These are phyloP conservation scores for Clarireedia monteithiana DNA, from an alignment of 2,329 filamentous ascomycete species.

Conservation along the genomic window DNA sequence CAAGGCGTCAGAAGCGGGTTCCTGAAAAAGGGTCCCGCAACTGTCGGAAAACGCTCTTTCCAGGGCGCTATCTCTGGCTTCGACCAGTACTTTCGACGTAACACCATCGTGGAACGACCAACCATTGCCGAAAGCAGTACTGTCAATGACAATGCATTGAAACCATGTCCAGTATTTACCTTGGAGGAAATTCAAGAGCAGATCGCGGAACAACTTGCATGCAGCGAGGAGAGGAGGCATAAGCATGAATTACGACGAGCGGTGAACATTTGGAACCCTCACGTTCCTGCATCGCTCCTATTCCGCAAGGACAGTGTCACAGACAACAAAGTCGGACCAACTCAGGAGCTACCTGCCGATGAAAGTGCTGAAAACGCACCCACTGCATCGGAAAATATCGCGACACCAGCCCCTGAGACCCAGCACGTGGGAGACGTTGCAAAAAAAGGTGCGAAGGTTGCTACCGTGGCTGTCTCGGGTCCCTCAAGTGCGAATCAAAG, in stretches of 20 bases:
- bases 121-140: not conserved
- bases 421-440: too few relatives aligned
- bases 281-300: not conserved
- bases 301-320: not conserved
- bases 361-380: not conserved
- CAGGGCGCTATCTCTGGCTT: not conserved
- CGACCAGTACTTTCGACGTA: not conserved
- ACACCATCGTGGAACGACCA: not conserved
- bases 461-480: too few relatives aligned
- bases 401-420: too few relatives aligned
- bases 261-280: slow-evolving; percentile 5
- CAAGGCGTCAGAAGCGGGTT: not conserved
- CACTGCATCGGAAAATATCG: too few relatives aligned
- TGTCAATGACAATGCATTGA: too few relatives aligned
- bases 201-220: not conserved
- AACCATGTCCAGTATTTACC: not conserved
- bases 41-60: too few relatives aligned
- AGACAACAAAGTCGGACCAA: too few relatives aligned
- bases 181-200: slow-evolving; percentile 1
- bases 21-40: not conserved
- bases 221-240: not conserved
- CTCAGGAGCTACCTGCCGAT: too few relatives aligned
- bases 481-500: too few relatives aligned
- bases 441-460: too few relatives aligned
- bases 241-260: slow-evolving; percentile 2